Conservation (phyloP, 2,329 filamentous ascomycete genomes). For the Drechslera avenae region DNA sequence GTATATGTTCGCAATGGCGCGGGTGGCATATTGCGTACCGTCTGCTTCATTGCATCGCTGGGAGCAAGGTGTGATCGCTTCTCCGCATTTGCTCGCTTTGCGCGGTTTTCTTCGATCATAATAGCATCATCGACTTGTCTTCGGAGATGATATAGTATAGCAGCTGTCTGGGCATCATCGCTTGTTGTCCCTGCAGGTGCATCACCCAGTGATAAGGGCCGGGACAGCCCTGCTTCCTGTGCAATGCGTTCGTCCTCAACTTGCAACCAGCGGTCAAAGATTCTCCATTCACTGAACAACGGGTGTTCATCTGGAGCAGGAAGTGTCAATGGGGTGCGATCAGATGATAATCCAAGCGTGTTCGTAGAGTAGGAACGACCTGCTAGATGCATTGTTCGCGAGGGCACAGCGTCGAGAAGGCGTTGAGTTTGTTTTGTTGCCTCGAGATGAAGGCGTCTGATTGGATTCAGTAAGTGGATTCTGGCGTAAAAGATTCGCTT, state of each 20-base stretch:
- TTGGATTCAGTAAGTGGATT: constrained; percentile 11
- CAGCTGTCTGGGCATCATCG: constrained; percentile 33
- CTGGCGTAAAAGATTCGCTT: background rate
- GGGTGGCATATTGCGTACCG: constrained; percentile 32
- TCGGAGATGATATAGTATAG: constrained; percentile 34
- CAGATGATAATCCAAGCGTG: constrained; percentile 24
- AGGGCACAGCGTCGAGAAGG: constrained; percentile 28
- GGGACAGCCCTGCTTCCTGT: constrained; percentile 21
- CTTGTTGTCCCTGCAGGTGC: constrained; percentile 21
- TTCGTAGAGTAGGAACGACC: constrained; percentile 33
- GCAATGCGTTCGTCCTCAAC: constrained; percentile 35
- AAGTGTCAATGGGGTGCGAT: constrained; percentile 24
- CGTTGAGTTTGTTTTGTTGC: constrained; percentile 30
- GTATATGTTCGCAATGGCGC: constrained; percentile 35
- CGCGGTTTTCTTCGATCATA: constrained; percentile 38
- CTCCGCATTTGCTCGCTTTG: constrained; percentile 33
- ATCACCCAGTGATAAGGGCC: constrained; percentile 30
- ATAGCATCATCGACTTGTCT: constrained; percentile 41
- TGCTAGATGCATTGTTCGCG: constrained; percentile 34
- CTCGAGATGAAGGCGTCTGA: constrained; percentile 37
- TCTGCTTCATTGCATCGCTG: constrained; percentile 36
- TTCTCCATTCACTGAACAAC: constrained; percentile 38
- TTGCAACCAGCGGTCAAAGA: constrained; percentile 37
- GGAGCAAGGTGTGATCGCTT: constrained; percentile 35
- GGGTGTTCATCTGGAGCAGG: constrained; percentile 37